phyloP scores from a whole-genome alignment of 2,329 filamentous ascomycete species.

The Hymenoscyphus albidus region DNA sequence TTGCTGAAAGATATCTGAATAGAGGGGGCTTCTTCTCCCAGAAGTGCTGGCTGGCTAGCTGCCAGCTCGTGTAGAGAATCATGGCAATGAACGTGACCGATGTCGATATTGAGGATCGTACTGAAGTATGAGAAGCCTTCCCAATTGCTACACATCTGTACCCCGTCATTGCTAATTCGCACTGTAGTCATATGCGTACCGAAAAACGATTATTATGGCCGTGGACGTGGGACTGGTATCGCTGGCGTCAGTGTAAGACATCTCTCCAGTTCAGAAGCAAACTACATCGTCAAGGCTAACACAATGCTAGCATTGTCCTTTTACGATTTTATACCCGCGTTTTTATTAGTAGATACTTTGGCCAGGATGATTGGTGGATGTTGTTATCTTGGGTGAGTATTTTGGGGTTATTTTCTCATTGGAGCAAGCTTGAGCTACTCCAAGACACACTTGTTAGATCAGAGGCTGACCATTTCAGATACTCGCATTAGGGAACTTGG shows the following conservation, averaged over 20 bases:
- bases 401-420: not conserved
- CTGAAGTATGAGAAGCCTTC: not conserved
- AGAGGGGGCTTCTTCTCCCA: not conserved
- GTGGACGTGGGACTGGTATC: not conserved
- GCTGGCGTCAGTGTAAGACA: not conserved
- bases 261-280: no score
- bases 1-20: not conserved
- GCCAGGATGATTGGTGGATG: conserved; percentile 13
- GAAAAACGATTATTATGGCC: not conserved
- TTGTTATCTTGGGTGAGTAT: conserved; percentile 5
- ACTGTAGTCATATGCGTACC: conserved; percentile 4
- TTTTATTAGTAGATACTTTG: conserved; percentile 9
- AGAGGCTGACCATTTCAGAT: conserved; percentile 4
- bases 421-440: not conserved
- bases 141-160: not conserved
- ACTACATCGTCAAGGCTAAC: no score
- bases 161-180: not conserved
- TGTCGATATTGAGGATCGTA: not conserved
- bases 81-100: not conserved
- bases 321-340: conserved; percentile 11
- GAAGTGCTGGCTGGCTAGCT: not conserved
- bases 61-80: not conserved
- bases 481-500: conserved; percentile 1
- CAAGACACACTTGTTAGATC: not conserved
- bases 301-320: not conserved